phyloP scores from a whole-genome alignment of 768 basidiomycete species.

The Boletus sp. region DNA sequence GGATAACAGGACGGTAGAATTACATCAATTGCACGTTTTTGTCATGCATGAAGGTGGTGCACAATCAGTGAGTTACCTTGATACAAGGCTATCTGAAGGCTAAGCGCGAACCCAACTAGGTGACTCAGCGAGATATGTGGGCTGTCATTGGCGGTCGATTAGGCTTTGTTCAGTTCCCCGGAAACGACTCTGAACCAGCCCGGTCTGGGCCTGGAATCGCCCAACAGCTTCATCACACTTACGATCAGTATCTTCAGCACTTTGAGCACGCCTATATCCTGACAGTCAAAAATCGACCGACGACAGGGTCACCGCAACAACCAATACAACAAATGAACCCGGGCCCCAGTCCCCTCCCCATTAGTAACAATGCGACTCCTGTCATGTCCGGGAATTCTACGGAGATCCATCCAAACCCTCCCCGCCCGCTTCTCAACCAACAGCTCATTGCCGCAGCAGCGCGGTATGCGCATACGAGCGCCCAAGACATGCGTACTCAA shows the following conservation, averaged over 20 bases:
- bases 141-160: slow-evolving; percentile 62
- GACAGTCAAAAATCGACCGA: slow-evolving; percentile 32
- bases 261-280: slow-evolving; percentile 57
- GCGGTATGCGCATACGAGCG: slow-evolving; percentile 43
- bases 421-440: slow-evolving; percentile 17
- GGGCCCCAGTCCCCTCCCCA: neutral
- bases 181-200: slow-evolving; percentile 54
- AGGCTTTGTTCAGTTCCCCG: slow-evolving; percentile 64
- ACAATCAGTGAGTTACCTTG: slow-evolving; percentile 37
- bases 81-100: neutral
- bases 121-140: slow-evolving; percentile 58
- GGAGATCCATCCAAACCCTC: slow-evolving; percentile 17
- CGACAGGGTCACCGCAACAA: slow-evolving; percentile 11
- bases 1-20: slow-evolving; percentile 56
- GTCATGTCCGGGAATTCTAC: slow-evolving; percentile 15
- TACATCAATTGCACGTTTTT: slow-evolving; percentile 53
- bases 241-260: slow-evolving; percentile 51
- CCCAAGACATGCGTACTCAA: slow-evolving; percentile 50
- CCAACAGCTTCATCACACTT: slow-evolving; percentile 55
- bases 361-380: slow-evolving; percentile 10
- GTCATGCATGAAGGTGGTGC: slow-evolving; percentile 60
- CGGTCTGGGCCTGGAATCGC: slow-evolving; percentile 62
- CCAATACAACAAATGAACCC: slow-evolving; percentile 13
- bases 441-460: slow-evolving; percentile 45
- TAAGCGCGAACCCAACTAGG: slow-evolving; percentile 35